Evolutionary conservation across 306 rosid species (phyloP).

Genomic region (Oxytropis ochrocephala): DNA sequence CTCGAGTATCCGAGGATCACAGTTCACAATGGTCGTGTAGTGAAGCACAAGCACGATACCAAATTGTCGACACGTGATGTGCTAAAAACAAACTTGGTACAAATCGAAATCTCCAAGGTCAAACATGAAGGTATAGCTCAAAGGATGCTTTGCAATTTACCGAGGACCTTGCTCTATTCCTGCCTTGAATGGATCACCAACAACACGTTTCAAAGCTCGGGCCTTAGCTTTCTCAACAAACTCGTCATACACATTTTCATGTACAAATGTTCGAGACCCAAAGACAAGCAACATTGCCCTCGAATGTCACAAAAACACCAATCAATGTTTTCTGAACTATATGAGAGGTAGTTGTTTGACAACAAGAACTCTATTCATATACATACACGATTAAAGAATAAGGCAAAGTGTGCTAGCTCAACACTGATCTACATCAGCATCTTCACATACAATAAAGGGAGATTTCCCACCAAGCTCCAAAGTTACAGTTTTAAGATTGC

Average conservation of each 20-base stretch:
- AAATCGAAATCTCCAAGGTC: not conserved
- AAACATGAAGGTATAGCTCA: not conserved
- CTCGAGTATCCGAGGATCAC: not conserved
- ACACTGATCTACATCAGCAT: slow-evolving; percentile 81
- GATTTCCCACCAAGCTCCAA: slow-evolving; percentile 97
- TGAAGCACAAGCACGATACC: not conserved
- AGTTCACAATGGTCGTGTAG: not conserved
- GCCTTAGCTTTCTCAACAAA: slow-evolving; percentile 77
- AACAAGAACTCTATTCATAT: not conserved
- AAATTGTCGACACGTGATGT: not conserved
- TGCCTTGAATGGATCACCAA: slow-evolving; percentile 82
- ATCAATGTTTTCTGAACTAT: slow-evolving; percentile 1
- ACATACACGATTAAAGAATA: slow-evolving; percentile 81
- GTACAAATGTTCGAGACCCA: slow-evolving; percentile 91
- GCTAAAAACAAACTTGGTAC: not conserved
- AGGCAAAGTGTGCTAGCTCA: slow-evolving; percentile 80
- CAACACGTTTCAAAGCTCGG: slow-evolving; percentile 66
- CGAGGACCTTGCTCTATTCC: slow-evolving; percentile 98
- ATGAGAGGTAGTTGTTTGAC: not conserved
- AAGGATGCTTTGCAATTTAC: slow-evolving; percentile 31
- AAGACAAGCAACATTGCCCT: slow-evolving; percentile 99
- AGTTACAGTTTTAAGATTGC: slow-evolving; percentile 86
- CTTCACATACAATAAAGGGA: slow-evolving; percentile 85
- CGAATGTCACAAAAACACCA: slow-evolving; percentile 24
- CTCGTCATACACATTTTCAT: slow-evolving; percentile 71